Evolutionary conservation across 2,329 filamentous ascomycete genomes (phyloP).

Genomic region (Scedosporium apiospermum): DNA sequence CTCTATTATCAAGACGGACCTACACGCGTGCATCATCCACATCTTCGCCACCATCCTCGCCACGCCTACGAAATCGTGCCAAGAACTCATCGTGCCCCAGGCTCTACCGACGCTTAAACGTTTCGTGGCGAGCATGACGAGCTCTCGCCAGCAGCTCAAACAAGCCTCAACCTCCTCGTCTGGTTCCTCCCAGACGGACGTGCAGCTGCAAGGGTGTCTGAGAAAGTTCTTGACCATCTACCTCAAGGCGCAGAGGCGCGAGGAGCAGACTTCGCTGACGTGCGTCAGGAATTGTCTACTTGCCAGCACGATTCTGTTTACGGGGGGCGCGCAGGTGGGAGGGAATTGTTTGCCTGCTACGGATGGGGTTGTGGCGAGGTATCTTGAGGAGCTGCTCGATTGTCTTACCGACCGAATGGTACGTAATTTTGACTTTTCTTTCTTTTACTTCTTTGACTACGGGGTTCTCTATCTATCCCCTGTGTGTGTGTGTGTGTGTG

Average conservation of each 20-base stretch:
- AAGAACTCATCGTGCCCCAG: slow-evolving; percentile 80
- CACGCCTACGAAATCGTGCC: slow-evolving; percentile 62
- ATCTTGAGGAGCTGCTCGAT: slow-evolving; percentile 73
- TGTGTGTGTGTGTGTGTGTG: too few relatives aligned
- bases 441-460: background rate
- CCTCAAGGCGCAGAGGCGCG: slow-evolving; percentile 64
- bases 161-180: slow-evolving; percentile 22
- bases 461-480: background rate
- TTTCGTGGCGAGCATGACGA: slow-evolving; percentile 70
- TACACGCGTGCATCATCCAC: slow-evolving; percentile 93
- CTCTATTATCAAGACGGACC: slow-evolving; percentile 87
- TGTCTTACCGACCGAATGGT: slow-evolving; percentile 72
- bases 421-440: slow-evolving; percentile 31
- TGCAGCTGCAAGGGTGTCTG: slow-evolving; percentile 73
- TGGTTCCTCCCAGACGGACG: slow-evolving; percentile 41
- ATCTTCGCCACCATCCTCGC: slow-evolving; percentile 91
- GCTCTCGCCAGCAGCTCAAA: slow-evolving; percentile 24
- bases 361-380: slow-evolving; percentile 65
- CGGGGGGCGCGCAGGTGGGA: slow-evolving; percentile 41
- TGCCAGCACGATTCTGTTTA: slow-evolving; percentile 81
- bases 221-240: slow-evolving; percentile 76
- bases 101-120: slow-evolving; percentile 85
- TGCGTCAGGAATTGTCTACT: slow-evolving; percentile 92
- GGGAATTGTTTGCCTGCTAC: slow-evolving; percentile 62
- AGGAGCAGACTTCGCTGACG: slow-evolving; percentile 63